Base-by-base conservation (phyloP, 805 yeast species). In the Teunomyces kruisii region DNA sequence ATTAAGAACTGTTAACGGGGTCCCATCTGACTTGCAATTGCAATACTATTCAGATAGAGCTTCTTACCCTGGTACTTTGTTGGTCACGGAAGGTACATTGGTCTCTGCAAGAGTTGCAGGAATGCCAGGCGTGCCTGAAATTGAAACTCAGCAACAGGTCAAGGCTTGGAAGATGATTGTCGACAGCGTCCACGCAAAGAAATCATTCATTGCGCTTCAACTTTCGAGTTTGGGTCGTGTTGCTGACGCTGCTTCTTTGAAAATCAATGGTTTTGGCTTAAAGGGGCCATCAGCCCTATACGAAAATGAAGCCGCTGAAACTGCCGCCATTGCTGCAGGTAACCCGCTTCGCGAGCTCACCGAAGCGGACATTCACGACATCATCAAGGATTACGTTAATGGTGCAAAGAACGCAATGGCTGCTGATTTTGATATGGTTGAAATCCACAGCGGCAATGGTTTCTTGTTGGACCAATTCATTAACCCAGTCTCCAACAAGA, bases 31-130 rank as follows among this genome's bases (percentile, higher is more conserved):
- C 31, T 68, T 78, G 46, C 67, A 74, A 48, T 57, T 63, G 12
- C 66, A 74, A 48, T 81, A 83, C 60, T 84, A 85, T 55, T 67
- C 58, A 22, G 79, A 80, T 53, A 70, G 88, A 52, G 74, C 88
- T 1, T 56, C 65, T 40, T 62, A 65, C 46, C 76, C 79, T 14
- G 89, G 89, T 14, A 75, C 86, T 14, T 61, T 85, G 49, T 50
- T 83, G 26, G 75, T 81, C 51, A 65, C 72, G 6, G 74, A 69
- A 49, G 71, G 64, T 10, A 62, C 70, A 7, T 48, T 56, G 31
- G 58, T 64, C 6, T 57, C 72, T 6, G 55, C 55, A 19, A 57
- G 42, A 29, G 60, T 66, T 32, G 78, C 83, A 40, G 45, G 43
- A 8, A 43, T 42, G 32, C 30, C 32, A 3, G 29, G 28, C 15